Evolutionary conservation across 1,284 basidiomycete genomes (phyloP).

Genomic region (Crocinoboletus sp.): DNA sequence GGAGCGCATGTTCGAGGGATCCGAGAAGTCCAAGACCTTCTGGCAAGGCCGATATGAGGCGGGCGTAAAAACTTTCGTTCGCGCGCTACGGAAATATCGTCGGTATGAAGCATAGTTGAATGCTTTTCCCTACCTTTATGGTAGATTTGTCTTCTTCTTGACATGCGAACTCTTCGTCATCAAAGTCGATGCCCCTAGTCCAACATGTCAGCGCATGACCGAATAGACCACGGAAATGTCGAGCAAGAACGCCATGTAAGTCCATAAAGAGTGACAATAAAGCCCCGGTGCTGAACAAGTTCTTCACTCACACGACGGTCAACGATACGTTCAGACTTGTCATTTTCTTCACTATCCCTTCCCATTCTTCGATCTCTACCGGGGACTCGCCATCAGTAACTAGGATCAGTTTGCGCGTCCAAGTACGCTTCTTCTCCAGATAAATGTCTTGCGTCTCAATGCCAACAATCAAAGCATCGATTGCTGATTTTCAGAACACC

Average conservation of each 20-base stretch:
- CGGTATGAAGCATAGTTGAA: background rate
- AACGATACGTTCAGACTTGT: conserved; percentile 52
- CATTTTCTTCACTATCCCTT: conserved; percentile 68
- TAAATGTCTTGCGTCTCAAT: conserved; percentile 70
- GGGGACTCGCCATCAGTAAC: conserved; percentile 78
- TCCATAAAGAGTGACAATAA: background rate
- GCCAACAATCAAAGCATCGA: conserved; percentile 84
- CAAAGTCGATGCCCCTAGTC: conserved; percentile 79
- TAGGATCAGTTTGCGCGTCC: conserved; percentile 78
- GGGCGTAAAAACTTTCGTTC: conserved; percentile 76
- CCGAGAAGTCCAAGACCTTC: conserved; percentile 53
- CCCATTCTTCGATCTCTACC: conserved; percentile 69
- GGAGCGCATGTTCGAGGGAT: conserved; percentile 66
- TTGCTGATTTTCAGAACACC: conserved; percentile 44
- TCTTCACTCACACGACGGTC: conserved; percentile 57
- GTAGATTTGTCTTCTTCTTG: conserved; percentile 63
- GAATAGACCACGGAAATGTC: background rate
- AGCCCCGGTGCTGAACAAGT: background rate
- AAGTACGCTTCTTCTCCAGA: conserved; percentile 62
- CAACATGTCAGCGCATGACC: conserved; percentile 10
- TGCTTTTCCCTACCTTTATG: conserved; percentile 52
- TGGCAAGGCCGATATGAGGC: conserved; percentile 43
- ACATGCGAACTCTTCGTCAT: conserved; percentile 63
- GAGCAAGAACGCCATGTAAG: background rate
- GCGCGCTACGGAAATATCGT: conserved; percentile 42